A percentile compares a stretch with the other conserved stretches of the same genome.
Evolutionary conservation across 31 red algal genomes (phyloP).

Genomic region (Asparagopsis taxiformis): DNA sequence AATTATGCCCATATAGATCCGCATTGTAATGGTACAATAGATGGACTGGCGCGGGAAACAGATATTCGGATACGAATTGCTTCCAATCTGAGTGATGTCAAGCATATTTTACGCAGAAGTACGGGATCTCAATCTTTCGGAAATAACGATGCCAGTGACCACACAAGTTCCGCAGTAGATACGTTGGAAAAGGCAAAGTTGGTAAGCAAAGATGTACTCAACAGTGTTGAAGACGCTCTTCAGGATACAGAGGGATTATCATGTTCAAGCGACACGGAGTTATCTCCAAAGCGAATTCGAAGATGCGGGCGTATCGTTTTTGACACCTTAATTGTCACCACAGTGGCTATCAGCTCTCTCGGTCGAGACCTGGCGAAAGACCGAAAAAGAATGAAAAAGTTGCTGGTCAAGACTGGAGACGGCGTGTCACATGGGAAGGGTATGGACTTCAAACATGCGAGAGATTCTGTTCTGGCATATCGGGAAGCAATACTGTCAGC

Average conservation of each 20-base stretch:
- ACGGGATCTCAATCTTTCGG: background rate
- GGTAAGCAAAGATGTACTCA: background rate
- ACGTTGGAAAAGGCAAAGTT: conserved; percentile 1
- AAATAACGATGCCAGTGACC: background rate
- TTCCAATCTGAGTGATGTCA: conserved; percentile 2
- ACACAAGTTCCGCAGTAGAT: background rate
- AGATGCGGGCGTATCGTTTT: conserved; percentile 37
- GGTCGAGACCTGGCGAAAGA: conserved; percentile 36
- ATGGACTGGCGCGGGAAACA: conserved; percentile 1
- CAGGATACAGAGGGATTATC: background rate
- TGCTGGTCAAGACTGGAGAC: background rate
- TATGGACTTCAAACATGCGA: conserved; percentile 20
- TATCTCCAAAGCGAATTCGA: conserved; percentile 26
- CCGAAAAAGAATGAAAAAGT: conserved; percentile 28
- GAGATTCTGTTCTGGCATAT: conserved; percentile 27
- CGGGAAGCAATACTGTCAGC: conserved; percentile 25
- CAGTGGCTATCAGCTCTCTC: conserved; percentile 30
- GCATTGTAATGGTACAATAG: background rate
- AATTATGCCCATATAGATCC: no score
- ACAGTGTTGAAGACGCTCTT: background rate
- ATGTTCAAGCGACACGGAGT: background rate
- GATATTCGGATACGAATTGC: conserved; percentile 6
- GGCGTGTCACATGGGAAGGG: background rate
- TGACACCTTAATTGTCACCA: conserved; percentile 31
- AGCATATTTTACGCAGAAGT: background rate